phyloP scores from a whole-genome alignment of 2,329 filamentous ascomycete genomes.

The Curvularia eragrostidis region DNA sequence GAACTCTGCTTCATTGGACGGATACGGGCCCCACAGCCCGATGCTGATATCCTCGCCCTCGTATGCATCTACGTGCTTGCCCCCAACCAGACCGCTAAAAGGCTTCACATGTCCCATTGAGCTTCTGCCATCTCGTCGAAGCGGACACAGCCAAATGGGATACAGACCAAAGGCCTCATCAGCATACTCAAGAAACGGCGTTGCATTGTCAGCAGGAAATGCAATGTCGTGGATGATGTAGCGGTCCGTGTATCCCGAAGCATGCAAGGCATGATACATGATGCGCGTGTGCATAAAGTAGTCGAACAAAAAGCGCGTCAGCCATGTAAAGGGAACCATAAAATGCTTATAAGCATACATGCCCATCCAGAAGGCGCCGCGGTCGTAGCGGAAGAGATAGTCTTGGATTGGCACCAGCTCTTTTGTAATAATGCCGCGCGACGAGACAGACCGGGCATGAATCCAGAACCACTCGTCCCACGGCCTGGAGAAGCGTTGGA shows the following conservation, averaged over 20 bases:
- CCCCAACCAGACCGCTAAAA: constrained; percentile 14
- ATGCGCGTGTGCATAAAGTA: constrained; percentile 68
- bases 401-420: constrained; percentile 59
- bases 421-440: constrained; percentile 17
- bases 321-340: constrained; percentile 62
- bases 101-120: constrained; percentile 41
- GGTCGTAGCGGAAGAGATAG: constrained; percentile 68
- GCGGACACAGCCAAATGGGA: constrained; percentile 66
- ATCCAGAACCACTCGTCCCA: constrained; percentile 77
- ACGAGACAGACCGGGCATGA: constrained; percentile 55
- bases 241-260: constrained; percentile 59
- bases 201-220: constrained; percentile 60
- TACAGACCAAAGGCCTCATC: constrained; percentile 58
- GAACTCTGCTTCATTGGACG: constrained; percentile 64
- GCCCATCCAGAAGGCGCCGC: constrained; percentile 70
- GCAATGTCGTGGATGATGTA: constrained; percentile 71
- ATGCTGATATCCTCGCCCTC: constrained; percentile 48
- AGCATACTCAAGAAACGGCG: constrained; percentile 60
- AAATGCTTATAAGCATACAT: constrained; percentile 66
- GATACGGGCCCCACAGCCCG: constrained; percentile 79
- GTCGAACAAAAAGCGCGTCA: constrained; percentile 65
- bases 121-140: constrained; percentile 42
- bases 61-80: constrained; percentile 17
- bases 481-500: constrained; percentile 60
- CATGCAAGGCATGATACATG: constrained; percentile 69